phyloP scores from a whole-genome alignment of 306 rosid genomes.

The Canavalia ensiformis region DNA sequence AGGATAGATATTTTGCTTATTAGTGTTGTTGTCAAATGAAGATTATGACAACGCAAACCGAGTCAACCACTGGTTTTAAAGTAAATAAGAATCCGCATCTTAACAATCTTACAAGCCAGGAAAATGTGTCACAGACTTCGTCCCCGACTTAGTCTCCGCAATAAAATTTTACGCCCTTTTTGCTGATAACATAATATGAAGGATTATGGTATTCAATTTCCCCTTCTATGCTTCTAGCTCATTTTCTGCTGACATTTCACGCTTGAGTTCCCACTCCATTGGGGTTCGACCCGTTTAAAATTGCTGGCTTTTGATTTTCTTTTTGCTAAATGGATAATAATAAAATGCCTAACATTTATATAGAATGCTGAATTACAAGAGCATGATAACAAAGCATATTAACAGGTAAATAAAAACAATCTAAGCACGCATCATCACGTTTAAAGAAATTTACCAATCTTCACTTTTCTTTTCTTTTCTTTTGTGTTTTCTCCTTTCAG shows the following conservation, averaged over 20 bases:
- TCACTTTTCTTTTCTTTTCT: too few relatives aligned
- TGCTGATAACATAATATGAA: not conserved
- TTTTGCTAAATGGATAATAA: too few relatives aligned
- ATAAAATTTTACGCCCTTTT: not conserved
- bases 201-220: not conserved
- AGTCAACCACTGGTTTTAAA: not conserved
- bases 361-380: too few relatives aligned
- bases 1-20: slow-evolving; percentile 20
- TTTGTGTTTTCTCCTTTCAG: too few relatives aligned
- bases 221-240: not conserved
- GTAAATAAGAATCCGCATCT: not conserved
- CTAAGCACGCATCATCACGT: too few relatives aligned
- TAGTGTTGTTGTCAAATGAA: slow-evolving; percentile 14
- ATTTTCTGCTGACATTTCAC: not conserved
- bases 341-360: too few relatives aligned
- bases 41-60: slow-evolving; percentile 24
- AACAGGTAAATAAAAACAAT: too few relatives aligned
- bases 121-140: not conserved
- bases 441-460: too few relatives aligned
- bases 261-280: not conserved
- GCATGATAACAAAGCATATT: not conserved
- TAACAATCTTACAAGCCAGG: slow-evolving; percentile 9
- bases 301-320: not conserved
- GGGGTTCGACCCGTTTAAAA: not conserved
- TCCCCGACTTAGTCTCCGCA: not conserved